Base-by-base conservation (phyloP, 2,329 filamentous ascomycete species). In the Calonectria pteridis region DNA sequence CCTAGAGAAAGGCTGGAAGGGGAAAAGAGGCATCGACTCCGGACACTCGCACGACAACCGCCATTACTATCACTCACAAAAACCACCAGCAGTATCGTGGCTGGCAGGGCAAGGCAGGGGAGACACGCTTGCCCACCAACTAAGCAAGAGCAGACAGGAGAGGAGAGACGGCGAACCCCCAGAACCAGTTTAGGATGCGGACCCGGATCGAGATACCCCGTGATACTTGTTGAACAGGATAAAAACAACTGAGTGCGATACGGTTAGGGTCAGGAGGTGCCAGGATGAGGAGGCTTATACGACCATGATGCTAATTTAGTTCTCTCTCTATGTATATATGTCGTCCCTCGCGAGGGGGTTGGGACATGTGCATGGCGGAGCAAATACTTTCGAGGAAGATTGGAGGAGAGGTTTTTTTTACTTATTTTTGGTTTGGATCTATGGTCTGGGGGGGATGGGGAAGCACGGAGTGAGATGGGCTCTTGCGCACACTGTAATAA, bases 401-500 rank as follows among this genome's bases (percentile, higher is more conserved):
- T 37, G 46, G 9, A 72, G 69, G 68, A 69, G 76, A 78, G 78
- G 76, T 74, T 75, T 77, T 82, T 79, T 79, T 78, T 78, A 40
- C 16, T 59, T 40, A n/a, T 31, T n/a, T 55, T 55, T 29, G 79
- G 79, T 78, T 78, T 77, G 80, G 79, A 79, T 82, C 78, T 72
- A 69, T 67, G 71, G 77, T 77, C 73, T 74, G 62, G 73, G 76
- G 73, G 76, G 59, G 71, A 73, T 35, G 73, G 73, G 69, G 78
- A 77, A 70, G 75, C 65, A 77, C 49, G 76, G 75, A 77, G 76
- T 77, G 75, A 75, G 68, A 69, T 78, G 77, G 78, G 80, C 83
- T 84, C 81, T 84, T 86, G 81, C 85, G 84, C 84, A 87, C 67
- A 78, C 76, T 88, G 86, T 88, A 88, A 86, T 88, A 88, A 84